Base-by-base conservation (phyloP, 139 green algal genomes). In the Haematococcus sp. region DNA sequence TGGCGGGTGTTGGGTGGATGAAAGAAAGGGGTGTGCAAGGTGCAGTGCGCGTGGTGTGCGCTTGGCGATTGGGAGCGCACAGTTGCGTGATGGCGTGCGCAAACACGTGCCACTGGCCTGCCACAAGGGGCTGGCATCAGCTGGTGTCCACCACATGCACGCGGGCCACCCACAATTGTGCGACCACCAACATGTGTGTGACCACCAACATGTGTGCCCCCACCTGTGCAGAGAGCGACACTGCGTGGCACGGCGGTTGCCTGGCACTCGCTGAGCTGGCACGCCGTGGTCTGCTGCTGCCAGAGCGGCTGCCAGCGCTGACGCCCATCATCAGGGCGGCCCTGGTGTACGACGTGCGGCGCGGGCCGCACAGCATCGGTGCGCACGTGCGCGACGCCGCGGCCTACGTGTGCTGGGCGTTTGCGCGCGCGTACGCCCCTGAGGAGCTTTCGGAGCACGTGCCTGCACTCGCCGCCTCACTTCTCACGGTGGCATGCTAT, bases 401-500 rank as follows among this genome's bases (percentile, higher is more conserved):
- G 9, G 89, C 93, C 0, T 99, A 99, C 78, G 96, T 98, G 20
- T 98, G 91, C 87, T 99, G 96, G 96, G 92, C 94, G 0, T 90
- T 98, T 81, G 90, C 94, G 1, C 85, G 96, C 0, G 91, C 94
- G 2, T 98, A 98, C 69, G 78, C 85, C 1, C 85, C 89, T 0
- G 71, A 87, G 13, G 78, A 82, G 15, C 75, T 98, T 71, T 70
- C 67, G 4, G 68, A 44, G 3, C 71, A 59, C 28, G 68, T 92
- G 0, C 27, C 30, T 0, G 11, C 46, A 52, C 78, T 99, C 49
- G 90, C 90, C 4, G 82, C 88, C 7, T 73, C 89, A 4, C 81
- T 99, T 65, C 90, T 99, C n/a, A 85, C 87, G 17, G 73, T 84
- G 3, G 91, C 94, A 4, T 96, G 89, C 79, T 97, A 93, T 54